phyloP scores from a whole-genome alignment of 2,329 filamentous ascomycete species.

The Hymenoscyphus scutula region DNA sequence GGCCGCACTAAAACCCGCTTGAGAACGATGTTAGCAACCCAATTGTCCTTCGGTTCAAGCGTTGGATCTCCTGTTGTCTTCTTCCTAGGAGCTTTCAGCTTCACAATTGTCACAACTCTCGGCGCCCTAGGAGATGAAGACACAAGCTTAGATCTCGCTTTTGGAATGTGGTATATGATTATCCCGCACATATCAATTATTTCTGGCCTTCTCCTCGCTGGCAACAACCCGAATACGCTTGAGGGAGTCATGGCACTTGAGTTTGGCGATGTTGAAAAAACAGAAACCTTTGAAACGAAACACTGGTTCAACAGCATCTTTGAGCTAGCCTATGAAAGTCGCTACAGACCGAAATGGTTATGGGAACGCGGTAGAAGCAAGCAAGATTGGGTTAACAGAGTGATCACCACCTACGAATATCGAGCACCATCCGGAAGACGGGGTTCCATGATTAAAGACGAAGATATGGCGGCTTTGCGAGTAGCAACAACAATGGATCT shows the following conservation, averaged over 20 bases:
- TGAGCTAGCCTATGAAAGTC: conserved; percentile 20
- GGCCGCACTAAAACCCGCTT: conserved; percentile 24
- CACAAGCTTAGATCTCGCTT: conserved; percentile 18
- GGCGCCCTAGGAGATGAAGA: conserved; percentile 18
- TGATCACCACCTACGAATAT: conserved; percentile 18
- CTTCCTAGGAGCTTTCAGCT: conserved; percentile 25
- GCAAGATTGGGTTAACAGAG: conserved; percentile 17
- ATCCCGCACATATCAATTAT: conserved; percentile 24
- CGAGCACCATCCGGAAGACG: conserved; percentile 10
- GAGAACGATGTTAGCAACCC: conserved; percentile 29
- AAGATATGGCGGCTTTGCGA: conserved; percentile 20
- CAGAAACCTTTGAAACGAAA: conserved; percentile 8
- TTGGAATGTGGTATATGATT: conserved; percentile 31
- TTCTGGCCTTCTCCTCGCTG: conserved; percentile 23
- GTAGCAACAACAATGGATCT: conserved; percentile 15
- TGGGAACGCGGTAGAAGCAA: conserved; percentile 23
- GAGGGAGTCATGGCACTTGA: conserved; percentile 24
- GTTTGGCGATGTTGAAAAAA: conserved; percentile 18
- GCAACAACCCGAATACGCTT: conserved; percentile 24
- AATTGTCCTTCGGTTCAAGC: conserved; percentile 23
- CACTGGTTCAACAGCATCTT: conserved; percentile 13
- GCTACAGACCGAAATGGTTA: conserved; percentile 22
- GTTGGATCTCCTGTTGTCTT: conserved; percentile 28
- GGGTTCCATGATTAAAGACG: conserved; percentile 11
- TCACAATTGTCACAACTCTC: conserved; percentile 15